Evolutionary conservation across 2,329 filamentous ascomycete genomes (phyloP).

Genomic region (Aspergillus sp.): DNA sequence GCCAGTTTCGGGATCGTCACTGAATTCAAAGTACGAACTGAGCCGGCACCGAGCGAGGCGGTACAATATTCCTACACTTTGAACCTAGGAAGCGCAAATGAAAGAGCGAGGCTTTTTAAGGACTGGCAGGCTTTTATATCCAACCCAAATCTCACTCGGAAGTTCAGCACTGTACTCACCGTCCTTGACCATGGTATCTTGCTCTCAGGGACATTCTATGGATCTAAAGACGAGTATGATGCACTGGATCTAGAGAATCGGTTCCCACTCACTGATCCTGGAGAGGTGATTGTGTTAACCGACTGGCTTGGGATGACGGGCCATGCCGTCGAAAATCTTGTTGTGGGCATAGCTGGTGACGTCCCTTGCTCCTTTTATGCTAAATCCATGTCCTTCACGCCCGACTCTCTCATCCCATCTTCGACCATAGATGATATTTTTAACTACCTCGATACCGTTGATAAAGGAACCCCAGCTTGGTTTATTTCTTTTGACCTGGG

Average conservation of each 20-base stretch:
- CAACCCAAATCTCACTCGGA: conserved; percentile 52
- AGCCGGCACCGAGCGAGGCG: conserved; percentile 38
- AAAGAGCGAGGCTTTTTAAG: conserved; percentile 48
- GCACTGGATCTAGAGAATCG: conserved; percentile 25
- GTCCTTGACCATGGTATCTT: conserved; percentile 51
- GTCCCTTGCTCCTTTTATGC: conserved; percentile 51
- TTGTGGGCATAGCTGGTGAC: conserved; percentile 26
- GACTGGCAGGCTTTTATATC: conserved; percentile 56
- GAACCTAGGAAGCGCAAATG: conserved; percentile 43
- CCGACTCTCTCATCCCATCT: conserved; percentile 45
- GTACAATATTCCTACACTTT: conserved; percentile 58
- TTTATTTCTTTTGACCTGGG: conserved; percentile 59
- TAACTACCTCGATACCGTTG: conserved; percentile 46
- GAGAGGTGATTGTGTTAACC: conserved; percentile 18
- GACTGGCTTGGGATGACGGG: conserved; percentile 25
- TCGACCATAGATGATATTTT: conserved; percentile 48
- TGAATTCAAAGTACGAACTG: conserved; percentile 33
- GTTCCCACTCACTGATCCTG: conserved; percentile 17
- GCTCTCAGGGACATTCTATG: conserved; percentile 60
- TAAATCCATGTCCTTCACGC: conserved; percentile 53
- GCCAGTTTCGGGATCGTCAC: conserved; percentile 36
- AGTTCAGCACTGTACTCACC: conserved; percentile 56
- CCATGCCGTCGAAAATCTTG: conserved; percentile 21
- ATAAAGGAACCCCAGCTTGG: conserved; percentile 54
- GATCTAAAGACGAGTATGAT: conserved; percentile 52